Percentiles rank a stretch among this genome's conserved stretches.
Evolutionary conservation across 129 eudicot genomes (phyloP).

Genomic region (Flaveria ramosissima): DNA sequence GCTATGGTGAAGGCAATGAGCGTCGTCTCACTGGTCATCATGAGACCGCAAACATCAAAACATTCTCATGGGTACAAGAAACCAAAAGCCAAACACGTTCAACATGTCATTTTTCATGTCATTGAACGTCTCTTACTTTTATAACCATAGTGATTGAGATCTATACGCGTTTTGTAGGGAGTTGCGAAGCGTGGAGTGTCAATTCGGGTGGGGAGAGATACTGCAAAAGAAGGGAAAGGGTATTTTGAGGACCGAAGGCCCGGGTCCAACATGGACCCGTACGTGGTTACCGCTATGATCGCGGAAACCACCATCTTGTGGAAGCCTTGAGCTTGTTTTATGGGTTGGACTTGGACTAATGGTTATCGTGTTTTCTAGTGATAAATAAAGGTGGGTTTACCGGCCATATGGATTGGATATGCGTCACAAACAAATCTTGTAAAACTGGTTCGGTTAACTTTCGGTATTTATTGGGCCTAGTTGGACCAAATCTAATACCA

Average conservation of each 20-base stretch:
- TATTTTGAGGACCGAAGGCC: conserved; percentile 47
- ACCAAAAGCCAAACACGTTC: not conserved
- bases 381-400: not conserved
- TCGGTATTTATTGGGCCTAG: no score
- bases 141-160: not conserved
- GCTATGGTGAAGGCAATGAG: conserved; percentile 92
- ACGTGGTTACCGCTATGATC: conserved; percentile 48
- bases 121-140: not conserved
- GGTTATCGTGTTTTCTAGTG: not conserved
- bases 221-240: conserved; percentile 36
- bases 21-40: conserved; percentile 82
- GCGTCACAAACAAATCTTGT: no score
- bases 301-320: conserved; percentile 46
- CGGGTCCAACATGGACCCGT: conserved; percentile 44
- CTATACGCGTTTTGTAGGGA: conserved; percentile 20
- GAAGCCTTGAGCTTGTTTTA: conserved; percentile 29
- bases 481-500: no score
- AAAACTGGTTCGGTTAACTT: no score
- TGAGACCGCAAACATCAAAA: conserved; percentile 71
- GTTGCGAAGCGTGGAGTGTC: conserved; percentile 35
- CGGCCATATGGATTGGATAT: not conserved
- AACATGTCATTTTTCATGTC: not conserved
- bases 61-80: conserved; percentile 71
- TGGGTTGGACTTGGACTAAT: conserved; percentile 12
- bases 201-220: conserved; percentile 37